Conservation (phyloP, 805 yeast genomes). For the Candida succiphila region DNA sequence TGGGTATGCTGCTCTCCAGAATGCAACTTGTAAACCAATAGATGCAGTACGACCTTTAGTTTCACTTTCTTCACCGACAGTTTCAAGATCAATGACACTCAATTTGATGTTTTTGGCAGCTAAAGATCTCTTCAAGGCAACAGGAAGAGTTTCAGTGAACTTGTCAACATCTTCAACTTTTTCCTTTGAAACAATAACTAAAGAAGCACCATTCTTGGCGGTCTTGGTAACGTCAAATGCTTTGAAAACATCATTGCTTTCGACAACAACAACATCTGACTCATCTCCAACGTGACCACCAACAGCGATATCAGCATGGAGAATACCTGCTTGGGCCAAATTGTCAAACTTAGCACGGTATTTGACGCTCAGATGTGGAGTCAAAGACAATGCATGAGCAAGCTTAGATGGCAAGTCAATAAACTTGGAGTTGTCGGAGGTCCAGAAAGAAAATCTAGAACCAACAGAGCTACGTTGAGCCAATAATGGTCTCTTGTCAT, state of each 20-base stretch:
- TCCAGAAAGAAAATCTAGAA: conserved; percentile 50
- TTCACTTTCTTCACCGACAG: conserved; percentile 57
- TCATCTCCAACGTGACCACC: conserved; percentile 32
- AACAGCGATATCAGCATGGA: conserved; percentile 50
- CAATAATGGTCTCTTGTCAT: background rate
- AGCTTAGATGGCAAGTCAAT: conserved; percentile 50
- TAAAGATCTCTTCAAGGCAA: conserved; percentile 38
- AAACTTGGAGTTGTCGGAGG: conserved; percentile 51
- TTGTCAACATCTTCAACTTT: conserved; percentile 30
- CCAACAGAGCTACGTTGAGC: conserved; percentile 29
- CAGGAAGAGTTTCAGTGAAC: conserved; percentile 43
- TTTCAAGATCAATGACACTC: conserved; percentile 48
- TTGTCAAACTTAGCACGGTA: conserved; percentile 68
- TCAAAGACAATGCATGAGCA: conserved; percentile 62
- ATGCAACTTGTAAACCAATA: conserved; percentile 69
- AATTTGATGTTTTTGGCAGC: conserved; percentile 44
- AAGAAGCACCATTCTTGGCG: conserved; percentile 43
- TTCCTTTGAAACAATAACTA: conserved; percentile 35
- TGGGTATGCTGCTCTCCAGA: conserved; percentile 67
- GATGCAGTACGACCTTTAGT: conserved; percentile 68
- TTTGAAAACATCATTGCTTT: conserved; percentile 43
- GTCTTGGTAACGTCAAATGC: conserved; percentile 54
- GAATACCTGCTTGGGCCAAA: conserved; percentile 59
- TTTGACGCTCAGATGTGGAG: conserved; percentile 38
- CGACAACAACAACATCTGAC: conserved; percentile 59